Base-by-base conservation (phyloP, 352 stramenopile genomes). In the Peronospora destructor region DNA sequence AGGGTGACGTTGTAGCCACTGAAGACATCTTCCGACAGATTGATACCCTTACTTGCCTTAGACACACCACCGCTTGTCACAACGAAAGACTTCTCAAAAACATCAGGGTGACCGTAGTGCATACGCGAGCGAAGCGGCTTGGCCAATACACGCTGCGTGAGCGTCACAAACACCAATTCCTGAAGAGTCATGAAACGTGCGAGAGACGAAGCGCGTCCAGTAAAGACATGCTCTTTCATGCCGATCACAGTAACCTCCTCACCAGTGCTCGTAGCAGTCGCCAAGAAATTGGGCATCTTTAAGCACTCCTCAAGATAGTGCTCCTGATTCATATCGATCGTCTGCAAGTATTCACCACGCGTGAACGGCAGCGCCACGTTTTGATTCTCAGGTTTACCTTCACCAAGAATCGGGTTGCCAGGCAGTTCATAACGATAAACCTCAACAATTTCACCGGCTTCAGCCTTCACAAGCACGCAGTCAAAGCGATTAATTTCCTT, bases 241-340 rank as follows among this genome's bases (percentile, higher is more conserved):
- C 84, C 84, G 28, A 92, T 87, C 17, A 92, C 83, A 26, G 80
- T 90, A 42, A 88, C 82, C 40, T 85, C 77, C 50, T 92, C 71
- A 4, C 60, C 62, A 4, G 58, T 72, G 9, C 56, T 55, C 4
- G 66, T 75, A 14, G 74, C 74, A 11, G 78, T 90, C 4, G 81
- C 80, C 46, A 94, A 49, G 45, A 94, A 91, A 49, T 91, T 91
- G 0, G 82, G 80, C 66, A 95, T 92, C 61, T 93, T 95, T 13
- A 95, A 53, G 17, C 74, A 82, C 48, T 93, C 82, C 57, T 95
- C 84, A 26, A 92, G 81, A 59, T 93, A 93, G 44, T 92, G 80
- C 38, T 95, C 84, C 55, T 95, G 84, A 58, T 95, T 95, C 84
- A 93, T 93, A 68, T 95, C 84, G 45, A 95, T 95, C 6, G 82